A percentile compares a stretch with the other conserved stretches of the same genome.
Evolutionary conservation across 106 monocot genomes (phyloP).

Genomic region (Platanthera zijinensis): DNA sequence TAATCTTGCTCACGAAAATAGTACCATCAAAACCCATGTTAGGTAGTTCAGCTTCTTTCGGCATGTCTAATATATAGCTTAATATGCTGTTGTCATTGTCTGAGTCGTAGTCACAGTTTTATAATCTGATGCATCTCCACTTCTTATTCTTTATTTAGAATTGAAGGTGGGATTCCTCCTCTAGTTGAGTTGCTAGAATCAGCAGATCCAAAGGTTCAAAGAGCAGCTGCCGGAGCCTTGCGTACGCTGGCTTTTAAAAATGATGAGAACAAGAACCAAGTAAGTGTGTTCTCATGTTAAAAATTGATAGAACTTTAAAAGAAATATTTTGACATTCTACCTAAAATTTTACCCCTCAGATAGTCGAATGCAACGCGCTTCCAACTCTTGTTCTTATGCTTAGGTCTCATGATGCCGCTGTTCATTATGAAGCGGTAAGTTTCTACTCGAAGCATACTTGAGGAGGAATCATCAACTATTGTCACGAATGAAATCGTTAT

Average conservation of each 20-base stretch:
- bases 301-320: background rate
- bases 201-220: constrained; percentile 87
- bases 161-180: constrained; percentile 95
- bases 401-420: constrained; percentile 61
- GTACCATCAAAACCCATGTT: constrained; percentile 83
- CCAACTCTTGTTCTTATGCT: constrained; percentile 78
- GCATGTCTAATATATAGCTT: background rate
- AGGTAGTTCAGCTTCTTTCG: constrained; percentile 36
- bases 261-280: constrained; percentile 97
- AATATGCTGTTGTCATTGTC: background rate
- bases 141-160: constrained; percentile 31
- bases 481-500: background rate
- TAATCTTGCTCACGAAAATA: constrained; percentile 99
- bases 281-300: constrained; percentile 14
- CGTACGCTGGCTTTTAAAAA: constrained; percentile 98
- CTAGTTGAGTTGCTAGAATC: constrained; percentile 90
- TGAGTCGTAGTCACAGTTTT: background rate
- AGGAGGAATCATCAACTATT: background rate
- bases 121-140: background rate
- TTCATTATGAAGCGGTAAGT: constrained; percentile 89
- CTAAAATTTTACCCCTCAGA: constrained; percentile 28
- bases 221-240: constrained; percentile 93
- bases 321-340: background rate
- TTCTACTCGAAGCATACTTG: background rate
- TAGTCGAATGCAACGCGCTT: constrained; percentile 89